Base-by-base conservation (phyloP, 1,139 yeast genomes). In the Yamadazyma conglobata region DNA sequence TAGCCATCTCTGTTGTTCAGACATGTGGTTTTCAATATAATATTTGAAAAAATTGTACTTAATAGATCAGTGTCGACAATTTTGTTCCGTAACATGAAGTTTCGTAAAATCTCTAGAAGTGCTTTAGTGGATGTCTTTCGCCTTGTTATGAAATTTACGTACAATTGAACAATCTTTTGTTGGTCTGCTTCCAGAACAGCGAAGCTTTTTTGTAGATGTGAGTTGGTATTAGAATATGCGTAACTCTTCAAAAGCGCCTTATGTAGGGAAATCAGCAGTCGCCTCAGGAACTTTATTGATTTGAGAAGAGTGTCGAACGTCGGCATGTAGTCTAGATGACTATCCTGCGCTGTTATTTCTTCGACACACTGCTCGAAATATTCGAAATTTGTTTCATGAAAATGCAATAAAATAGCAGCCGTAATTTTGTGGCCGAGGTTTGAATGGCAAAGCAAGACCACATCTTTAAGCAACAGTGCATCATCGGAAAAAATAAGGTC, bases 31-130 rank as follows among this genome's bases (percentile, higher is more conserved):
- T 42, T 42, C 9, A 35, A 22, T 7, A 46, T 25, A 9, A 36
- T 24, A 9, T 27, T 39, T 5, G 38, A 39, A 15, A 55, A 42
- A 2, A 56, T 23, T 5, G 19, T 20, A 2, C 37, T 36, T 1
- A 50, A 25, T 7, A 47, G 24, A 1, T 33, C 32, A 8, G 35
- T 32, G 13, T 52, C 49, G 7, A 42, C 29, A 3, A 51, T 32
- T 5, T 39, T 33, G 5, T 45, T 39, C 27, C 52, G 34, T 5
- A 54, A 23, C 19, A 50, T 19, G 5, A 50, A 30, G 14, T 46
- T 47, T 22, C 63, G 38, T 20, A 49, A 34, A 3, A 54, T 27
- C 34, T 58, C 63, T 6, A 54, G 40, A 10, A 53, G 32, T 1
- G 45, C 42, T 21, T 44, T 48, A 10, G 47, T 49, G 3, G 39